Conservation (phyloP, 352 stramenopile species). For the Pythium rishiriense region DNA sequence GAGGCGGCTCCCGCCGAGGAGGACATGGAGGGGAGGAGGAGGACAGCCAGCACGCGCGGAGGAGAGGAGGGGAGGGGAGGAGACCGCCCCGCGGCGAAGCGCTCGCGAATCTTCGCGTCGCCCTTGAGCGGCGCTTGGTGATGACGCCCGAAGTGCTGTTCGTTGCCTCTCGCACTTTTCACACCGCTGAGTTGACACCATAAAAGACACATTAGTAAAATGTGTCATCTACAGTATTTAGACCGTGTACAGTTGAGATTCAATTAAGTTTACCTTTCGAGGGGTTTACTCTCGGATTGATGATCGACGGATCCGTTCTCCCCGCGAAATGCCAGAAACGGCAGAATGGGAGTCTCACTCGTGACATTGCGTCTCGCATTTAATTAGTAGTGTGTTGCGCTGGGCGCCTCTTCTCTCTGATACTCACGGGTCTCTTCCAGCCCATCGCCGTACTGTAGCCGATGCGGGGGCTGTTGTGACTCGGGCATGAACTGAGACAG, state of each 20-base stretch:
- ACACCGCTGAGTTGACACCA: constrained; percentile 1
- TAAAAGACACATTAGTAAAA: constrained; percentile 8
- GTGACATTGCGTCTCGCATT: too few relatives aligned
- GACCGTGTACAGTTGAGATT: background rate
- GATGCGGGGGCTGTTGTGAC: too few relatives aligned
- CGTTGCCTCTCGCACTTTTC: constrained; percentile 7
- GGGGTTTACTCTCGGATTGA: background rate
- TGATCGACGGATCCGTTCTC: background rate
- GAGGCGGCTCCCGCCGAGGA: background rate
- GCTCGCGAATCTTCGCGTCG: background rate
- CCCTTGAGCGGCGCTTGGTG: constrained; percentile 2
- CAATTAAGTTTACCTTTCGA: background rate
- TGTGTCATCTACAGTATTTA: background rate
- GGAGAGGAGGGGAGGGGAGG: background rate
- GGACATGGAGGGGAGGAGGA: constrained; percentile 5
- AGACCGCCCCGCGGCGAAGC: background rate
- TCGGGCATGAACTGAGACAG: too few relatives aligned
- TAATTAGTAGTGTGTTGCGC: background rate
- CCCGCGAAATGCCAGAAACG: background rate
- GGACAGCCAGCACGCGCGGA: background rate
- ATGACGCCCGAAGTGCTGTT: background rate
- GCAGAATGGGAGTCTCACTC: too few relatives aligned
- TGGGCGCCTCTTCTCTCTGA: background rate
- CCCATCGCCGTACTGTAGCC: too few relatives aligned
- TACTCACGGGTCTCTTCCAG: too few relatives aligned